Base-by-base conservation (phyloP, 495 filamentous ascomycete species). In the Sordaria brevicollis region DNA sequence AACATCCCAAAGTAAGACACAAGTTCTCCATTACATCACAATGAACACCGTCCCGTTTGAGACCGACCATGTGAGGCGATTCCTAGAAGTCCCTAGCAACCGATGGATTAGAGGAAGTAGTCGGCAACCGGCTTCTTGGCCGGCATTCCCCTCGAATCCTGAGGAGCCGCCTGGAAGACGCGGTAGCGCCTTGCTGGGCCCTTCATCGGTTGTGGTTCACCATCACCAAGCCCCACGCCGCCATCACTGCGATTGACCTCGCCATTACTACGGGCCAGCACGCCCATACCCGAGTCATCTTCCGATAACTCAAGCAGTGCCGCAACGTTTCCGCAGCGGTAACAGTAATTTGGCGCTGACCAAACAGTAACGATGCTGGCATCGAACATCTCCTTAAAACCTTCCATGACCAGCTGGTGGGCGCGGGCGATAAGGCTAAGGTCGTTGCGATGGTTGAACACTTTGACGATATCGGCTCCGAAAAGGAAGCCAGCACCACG, bases 331-430 rank as follows among this genome's bases (percentile, higher is more conserved):
- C 95, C 95, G 74, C 95, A 99, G 21, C 95, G 88, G 81, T 99
- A 99, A 81, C 95, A 99, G 79, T 99, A 99, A 78, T 99, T 99
- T 2, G 95, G 95, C 65, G 95, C 95, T 9, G 89, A 92, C 95
- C 95, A 97, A 65, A 99, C 94, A 0, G 95, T 99, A 5, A 99
- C 95, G 69, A 99, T 97, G 29, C 87, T 91, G 17, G 86, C 88
- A 73, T 98, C 94, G 74, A 97, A 97, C 94, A 97, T 97, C 82
- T 97, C 95, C 79, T 98, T 98, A 80, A 97, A 98, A 9, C 95
- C 95, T 79, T 99, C 95, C 95, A 98, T 99, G 37, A 99, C 95
- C 31, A 99, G 88, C 80, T 99, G 95, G 77, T 99, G 95, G 19
- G 95, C 95, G 68, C 95, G 89, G 65, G 95, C 95, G 65, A 99